Conservation (phyloP, 352 stramenopile genomes). For the Pythium aphanidermatum region DNA sequence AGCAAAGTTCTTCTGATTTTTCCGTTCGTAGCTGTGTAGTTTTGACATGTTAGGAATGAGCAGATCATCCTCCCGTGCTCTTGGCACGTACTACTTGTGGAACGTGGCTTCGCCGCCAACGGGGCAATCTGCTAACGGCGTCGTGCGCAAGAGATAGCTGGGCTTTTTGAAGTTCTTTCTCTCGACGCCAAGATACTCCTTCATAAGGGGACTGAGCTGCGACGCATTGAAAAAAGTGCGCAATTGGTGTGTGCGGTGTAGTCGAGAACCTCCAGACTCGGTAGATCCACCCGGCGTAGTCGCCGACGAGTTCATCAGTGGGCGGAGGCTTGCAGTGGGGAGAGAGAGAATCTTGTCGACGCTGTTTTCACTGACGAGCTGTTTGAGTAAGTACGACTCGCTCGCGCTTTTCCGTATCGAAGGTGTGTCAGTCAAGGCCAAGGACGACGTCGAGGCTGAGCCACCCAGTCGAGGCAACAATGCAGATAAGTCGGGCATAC, state of each 20-base stretch:
- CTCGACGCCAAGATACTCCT: constrained; percentile 60
- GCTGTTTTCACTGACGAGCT: constrained; percentile 44
- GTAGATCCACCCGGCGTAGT: not conserved
- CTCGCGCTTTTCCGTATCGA: constrained; percentile 29
- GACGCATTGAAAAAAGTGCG: constrained; percentile 72
- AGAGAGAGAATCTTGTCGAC: constrained; percentile 49
- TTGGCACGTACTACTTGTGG: constrained; percentile 52
- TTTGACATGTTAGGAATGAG: too few species aligned
- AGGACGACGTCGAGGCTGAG: constrained; percentile 6
- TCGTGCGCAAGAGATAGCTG: constrained; percentile 71
- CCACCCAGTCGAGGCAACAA: constrained; percentile 17
- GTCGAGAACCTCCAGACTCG: constrained; percentile 7
- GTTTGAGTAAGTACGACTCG: constrained; percentile 47
- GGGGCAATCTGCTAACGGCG: constrained; percentile 52
- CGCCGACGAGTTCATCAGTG: not conserved
- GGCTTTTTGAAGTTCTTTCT: constrained; percentile 58
- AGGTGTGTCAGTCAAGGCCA: not conserved
- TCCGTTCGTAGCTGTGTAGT: constrained; percentile 39
- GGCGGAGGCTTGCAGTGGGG: not conserved
- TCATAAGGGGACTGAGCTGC: constrained; percentile 74
- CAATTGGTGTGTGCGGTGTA: constrained; percentile 53
- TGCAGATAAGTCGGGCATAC: constrained; percentile 21
- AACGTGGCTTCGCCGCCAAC: constrained; percentile 82
- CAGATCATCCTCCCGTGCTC: too few species aligned
- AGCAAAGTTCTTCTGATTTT: constrained; percentile 36